phyloP scores from a whole-genome alignment of 2,329 filamentous ascomycete genomes.

The Blumeria graminis region DNA sequence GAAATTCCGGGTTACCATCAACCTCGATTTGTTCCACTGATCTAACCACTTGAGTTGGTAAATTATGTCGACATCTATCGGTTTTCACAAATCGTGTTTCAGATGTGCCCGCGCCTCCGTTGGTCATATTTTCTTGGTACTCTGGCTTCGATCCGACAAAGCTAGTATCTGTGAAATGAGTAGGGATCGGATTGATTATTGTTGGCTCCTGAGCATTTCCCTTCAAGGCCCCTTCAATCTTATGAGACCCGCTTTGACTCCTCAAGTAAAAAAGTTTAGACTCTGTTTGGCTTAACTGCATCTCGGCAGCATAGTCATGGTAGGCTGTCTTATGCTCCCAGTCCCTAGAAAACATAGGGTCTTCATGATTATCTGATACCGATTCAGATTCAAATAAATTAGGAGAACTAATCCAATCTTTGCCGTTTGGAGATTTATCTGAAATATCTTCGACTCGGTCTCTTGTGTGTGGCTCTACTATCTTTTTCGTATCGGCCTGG shows the following conservation, averaged over 20 bases:
- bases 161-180: not conserved
- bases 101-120: not conserved
- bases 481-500: too few relatives aligned
- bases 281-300: constrained; percentile 81
- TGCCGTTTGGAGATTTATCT: too few relatives aligned
- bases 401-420: too few relatives aligned
- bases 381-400: too few relatives aligned
- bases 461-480: too few relatives aligned
- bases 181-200: not conserved
- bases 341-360: constrained; percentile 30
- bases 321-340: constrained; percentile 53
- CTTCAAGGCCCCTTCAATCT: constrained; percentile 14
- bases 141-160: not conserved
- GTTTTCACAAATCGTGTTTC: not conserved
- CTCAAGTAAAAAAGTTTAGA: constrained; percentile 91
- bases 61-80: not conserved
- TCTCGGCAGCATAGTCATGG: constrained; percentile 83
- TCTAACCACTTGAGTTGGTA: not conserved
- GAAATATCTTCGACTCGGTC: too few relatives aligned
- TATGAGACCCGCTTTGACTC: constrained; percentile 35
- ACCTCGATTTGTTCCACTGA: not conserved
- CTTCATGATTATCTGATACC: too few relatives aligned
- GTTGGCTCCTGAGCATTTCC: constrained; percentile 9
- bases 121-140: not conserved
- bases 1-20: not conserved